Evolutionary conservation across 2,329 filamentous ascomycete species (phyloP), one percentile per base, ranked within the genome.

Genomic region (Cytospora schulzeri): DNA sequence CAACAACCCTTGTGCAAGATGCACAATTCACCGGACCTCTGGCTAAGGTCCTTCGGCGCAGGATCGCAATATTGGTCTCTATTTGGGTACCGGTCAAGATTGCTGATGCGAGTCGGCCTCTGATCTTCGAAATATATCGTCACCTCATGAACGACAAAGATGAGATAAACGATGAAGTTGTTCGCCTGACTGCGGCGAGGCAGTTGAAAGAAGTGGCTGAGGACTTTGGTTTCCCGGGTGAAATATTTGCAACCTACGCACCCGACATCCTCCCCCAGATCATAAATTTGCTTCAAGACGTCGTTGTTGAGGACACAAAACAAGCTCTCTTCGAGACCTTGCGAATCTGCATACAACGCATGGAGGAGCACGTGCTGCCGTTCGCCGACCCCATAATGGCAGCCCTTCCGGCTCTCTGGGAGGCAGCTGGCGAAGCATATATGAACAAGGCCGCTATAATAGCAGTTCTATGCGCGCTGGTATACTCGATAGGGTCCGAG

Each of bases 391-490:
- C 89, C 66, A 91, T 99, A 66, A 89, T 99, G 76, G 82, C 86
- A 1, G 85, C 93, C 15, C 82, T 98, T 8, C 93, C 94, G 0
- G 83, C 83, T 4, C 82, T 98, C 0, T 99, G 95, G 95, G 88
- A 91, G 66, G 86, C 89, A 59, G 92, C 91, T 3, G 92, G 89
- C 0, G 77, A 80, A 2, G 91, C 95, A 72, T 92, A 93, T 76
- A 86, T 98, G 75, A 91, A 97, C 82, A 98, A 98, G 76, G 93
- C 97, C 76, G 88, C 92, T 1, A 93, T 98, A 60, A 84, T 98
- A 64, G 91, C 91, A 2, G 90, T 98, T 48, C 87, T 98, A 59
- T 84, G 91, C 1, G 89, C 92, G 2, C 82, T 99, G 17, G 91
- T 96, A n/a, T 88, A 88, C 73, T 91, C 93, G 1, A 91, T 98